phyloP scores from a whole-genome alignment of 2,329 filamentous ascomycete genomes.

The Massarina eburnea region DNA sequence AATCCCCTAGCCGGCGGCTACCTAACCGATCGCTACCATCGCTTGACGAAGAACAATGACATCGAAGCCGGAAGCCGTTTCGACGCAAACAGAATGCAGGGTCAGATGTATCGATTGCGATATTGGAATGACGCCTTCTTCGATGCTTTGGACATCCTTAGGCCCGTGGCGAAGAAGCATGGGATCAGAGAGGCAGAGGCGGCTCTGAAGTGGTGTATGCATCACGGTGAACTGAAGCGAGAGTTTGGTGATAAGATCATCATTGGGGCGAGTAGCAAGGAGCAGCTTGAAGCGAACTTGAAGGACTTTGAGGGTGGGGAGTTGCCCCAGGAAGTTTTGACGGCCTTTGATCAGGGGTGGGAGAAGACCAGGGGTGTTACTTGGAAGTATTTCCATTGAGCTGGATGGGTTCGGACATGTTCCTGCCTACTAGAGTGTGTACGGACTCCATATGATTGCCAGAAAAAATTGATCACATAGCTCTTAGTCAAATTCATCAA shows the following conservation, averaged over 20 bases:
- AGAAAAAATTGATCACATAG: too few relatives aligned
- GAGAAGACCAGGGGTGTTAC: conserved; percentile 39
- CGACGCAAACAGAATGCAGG: conserved; percentile 44
- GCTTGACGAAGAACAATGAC: conserved; percentile 51
- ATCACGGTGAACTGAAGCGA: conserved; percentile 54
- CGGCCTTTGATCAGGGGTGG: conserved; percentile 77
- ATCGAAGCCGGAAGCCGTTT: conserved; percentile 46
- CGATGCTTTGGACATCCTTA: conserved; percentile 46
- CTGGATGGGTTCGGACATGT: not conserved
- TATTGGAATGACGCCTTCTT: conserved; percentile 50
- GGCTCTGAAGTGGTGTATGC: conserved; percentile 48
- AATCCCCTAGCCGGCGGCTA: conserved; percentile 24
- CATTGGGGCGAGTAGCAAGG: conserved; percentile 58
- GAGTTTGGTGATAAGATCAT: conserved; percentile 57
- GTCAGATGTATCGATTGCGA: conserved; percentile 39
- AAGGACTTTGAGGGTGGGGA: conserved; percentile 63
- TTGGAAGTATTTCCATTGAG: conserved; percentile 18
- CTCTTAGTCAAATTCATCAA: too few relatives aligned
- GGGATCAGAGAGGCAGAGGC: conserved; percentile 46
- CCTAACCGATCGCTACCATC: conserved; percentile 17
- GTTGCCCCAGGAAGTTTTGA: conserved; percentile 72
- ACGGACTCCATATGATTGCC: too few relatives aligned
- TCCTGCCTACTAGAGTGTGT: too few relatives aligned
- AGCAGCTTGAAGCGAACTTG: conserved; percentile 59
- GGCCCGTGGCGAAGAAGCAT: conserved; percentile 42